These are phyloP conservation scores for Austroboletus eburneus DNA, from an alignment of 768 basidiomycete species.

Conservation along the genomic window DNA sequence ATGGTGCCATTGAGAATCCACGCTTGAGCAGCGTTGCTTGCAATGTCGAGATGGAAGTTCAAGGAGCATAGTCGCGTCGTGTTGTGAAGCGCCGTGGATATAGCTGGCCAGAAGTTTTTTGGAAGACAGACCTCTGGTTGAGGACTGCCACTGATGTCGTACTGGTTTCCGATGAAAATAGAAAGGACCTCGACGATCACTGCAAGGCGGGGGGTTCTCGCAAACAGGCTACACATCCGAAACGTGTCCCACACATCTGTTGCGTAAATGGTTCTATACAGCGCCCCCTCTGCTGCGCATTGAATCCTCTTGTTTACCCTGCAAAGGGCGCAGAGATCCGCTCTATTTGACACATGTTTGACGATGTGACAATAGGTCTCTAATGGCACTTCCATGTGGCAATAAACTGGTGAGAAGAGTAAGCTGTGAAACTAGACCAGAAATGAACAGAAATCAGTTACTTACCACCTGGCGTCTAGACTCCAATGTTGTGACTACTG, in stretches of 20 bases:
- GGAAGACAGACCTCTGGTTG: conserved; percentile 18
- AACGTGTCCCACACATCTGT: conserved; percentile 36
- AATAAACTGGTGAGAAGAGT: conserved; percentile 37
- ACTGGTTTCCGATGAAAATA: conserved; percentile 35
- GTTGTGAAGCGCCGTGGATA: conserved; percentile 48
- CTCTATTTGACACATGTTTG: conserved; percentile 44
- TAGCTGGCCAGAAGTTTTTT: conserved; percentile 44
- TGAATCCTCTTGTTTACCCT: conserved; percentile 55
- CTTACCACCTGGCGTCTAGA: conserved; percentile 15
- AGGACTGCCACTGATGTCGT: conserved; percentile 1
- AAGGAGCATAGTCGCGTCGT: conserved; percentile 48
- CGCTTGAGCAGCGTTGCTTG: conserved; percentile 25
- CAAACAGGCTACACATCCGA: conserved; percentile 46
- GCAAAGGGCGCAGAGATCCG: conserved; percentile 55
- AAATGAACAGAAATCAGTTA: background rate
- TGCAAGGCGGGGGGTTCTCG: conserved; percentile 45
- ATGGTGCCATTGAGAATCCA: conserved; percentile 39
- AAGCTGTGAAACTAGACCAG: too few relatives aligned
- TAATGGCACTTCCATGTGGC: conserved; percentile 54
- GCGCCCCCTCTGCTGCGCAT: conserved; percentile 48
- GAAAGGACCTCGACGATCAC: conserved; percentile 51
- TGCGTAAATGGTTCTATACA: conserved; percentile 58
- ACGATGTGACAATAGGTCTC: conserved; percentile 59
- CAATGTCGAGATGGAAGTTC: conserved; percentile 40
- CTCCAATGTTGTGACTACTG: too few relatives aligned